Evolutionary conservation across 306 rosid genomes (phyloP).

Genomic region (Prosopis cineraria): DNA sequence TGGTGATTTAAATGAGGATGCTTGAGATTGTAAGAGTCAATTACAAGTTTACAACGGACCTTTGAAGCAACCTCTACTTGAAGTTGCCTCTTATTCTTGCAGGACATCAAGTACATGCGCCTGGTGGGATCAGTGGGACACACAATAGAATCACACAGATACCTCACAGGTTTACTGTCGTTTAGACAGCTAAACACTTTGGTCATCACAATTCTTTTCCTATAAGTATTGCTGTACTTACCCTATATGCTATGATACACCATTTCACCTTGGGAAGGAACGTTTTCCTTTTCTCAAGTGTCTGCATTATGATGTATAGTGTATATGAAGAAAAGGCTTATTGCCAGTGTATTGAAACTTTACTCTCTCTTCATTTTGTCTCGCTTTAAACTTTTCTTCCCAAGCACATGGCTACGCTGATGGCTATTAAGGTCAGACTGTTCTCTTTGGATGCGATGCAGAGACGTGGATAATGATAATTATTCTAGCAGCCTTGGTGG

Average conservation of each 20-base stretch:
- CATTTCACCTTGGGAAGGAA: slow-evolving; percentile 7
- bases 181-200: background rate
- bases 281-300: background rate
- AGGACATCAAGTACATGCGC: background rate
- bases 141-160: background rate
- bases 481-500: background rate
- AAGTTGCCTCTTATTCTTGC: slow-evolving; percentile 9
- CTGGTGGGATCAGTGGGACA: slow-evolving; percentile 12
- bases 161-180: slow-evolving; percentile 9
- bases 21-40: slow-evolving; percentile 29
- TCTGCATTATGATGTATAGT: background rate
- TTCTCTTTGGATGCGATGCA: background rate
- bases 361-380: background rate
- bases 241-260: background rate
- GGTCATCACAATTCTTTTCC: background rate
- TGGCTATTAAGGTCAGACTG: background rate
- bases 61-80: slow-evolving; percentile 14
- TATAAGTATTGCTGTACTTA: slow-evolving; percentile 1
- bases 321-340: slow-evolving; percentile 9
- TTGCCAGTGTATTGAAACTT: slow-evolving; percentile 11
- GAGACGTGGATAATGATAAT: background rate
- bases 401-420: background rate
- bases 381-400: slow-evolving; percentile 11
- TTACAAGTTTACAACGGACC: slow-evolving; percentile 4
- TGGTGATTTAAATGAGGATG: slow-evolving; percentile 36